These are phyloP conservation scores for Aspergillus fumigatus DNA, from an alignment of 2,329 filamentous ascomycete species.

Conservation along the genomic window DNA sequence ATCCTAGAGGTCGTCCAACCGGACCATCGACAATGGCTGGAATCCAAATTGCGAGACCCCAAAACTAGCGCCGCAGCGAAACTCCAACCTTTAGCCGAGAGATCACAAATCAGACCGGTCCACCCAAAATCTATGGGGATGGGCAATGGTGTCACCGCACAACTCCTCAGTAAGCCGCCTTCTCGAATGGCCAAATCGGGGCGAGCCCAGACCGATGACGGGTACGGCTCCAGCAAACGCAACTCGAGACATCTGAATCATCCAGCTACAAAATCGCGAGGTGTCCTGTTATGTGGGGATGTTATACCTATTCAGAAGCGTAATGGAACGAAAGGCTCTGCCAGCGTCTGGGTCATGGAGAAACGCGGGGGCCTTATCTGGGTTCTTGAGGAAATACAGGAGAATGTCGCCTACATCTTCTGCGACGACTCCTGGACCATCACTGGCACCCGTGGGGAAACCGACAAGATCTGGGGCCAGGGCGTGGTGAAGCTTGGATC, in stretches of 20 bases:
- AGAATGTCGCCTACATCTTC: constrained; percentile 75
- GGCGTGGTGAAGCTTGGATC: constrained; percentile 62
- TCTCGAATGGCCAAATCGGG: constrained; percentile 48
- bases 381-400: constrained; percentile 96
- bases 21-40: constrained; percentile 83
- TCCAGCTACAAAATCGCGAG: constrained; percentile 70
- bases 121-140: constrained; percentile 51
- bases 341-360: constrained; percentile 97
- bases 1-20: constrained; percentile 92
- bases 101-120: constrained; percentile 32
- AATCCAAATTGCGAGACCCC: constrained; percentile 70
- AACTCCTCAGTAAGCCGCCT: constrained; percentile 77
- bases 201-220: constrained; percentile 56
- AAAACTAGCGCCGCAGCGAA: constrained; percentile 46
- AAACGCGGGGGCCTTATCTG: constrained; percentile 91
- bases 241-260: constrained; percentile 60
- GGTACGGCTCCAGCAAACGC: constrained; percentile 45
- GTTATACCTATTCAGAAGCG: constrained; percentile 98
- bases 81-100: constrained; percentile 30
- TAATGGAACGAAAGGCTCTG: constrained; percentile 85
- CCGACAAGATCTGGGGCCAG: constrained; percentile 80
- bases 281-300: constrained; percentile 89
- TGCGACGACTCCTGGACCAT: constrained; percentile 76
- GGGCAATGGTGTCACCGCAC: constrained; percentile 80
- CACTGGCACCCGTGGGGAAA: constrained; percentile 66